Conservation (phyloP, 1,139 yeast genomes). For the Hanseniaspora gamundiae region DNA sequence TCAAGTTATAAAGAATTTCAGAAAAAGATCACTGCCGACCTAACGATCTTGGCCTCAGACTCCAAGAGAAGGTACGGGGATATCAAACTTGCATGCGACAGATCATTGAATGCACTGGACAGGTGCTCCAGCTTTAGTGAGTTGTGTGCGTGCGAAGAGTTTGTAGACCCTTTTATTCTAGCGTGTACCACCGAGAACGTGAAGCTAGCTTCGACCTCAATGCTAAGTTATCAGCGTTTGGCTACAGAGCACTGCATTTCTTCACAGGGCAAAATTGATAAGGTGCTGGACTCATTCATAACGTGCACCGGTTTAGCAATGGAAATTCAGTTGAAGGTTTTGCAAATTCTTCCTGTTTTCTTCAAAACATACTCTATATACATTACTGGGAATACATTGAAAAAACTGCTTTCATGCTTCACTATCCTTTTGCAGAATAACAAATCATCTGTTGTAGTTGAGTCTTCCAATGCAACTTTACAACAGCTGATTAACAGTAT, state of each 20-base stretch:
- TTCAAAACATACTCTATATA: conserved; percentile 48
- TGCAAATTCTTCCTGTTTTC: conserved; percentile 71
- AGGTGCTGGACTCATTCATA: conserved; percentile 50
- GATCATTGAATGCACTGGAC: conserved; percentile 40
- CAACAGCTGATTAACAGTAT: conserved; percentile 71
- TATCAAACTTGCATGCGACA: conserved; percentile 53
- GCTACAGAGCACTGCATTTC: conserved; percentile 43
- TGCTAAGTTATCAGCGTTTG: conserved; percentile 55
- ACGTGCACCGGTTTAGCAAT: conserved; percentile 68
- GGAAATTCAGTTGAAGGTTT: conserved; percentile 77
- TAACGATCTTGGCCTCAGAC: conserved; percentile 50
- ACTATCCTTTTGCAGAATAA: conserved; percentile 53
- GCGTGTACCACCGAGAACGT: conserved; percentile 69
- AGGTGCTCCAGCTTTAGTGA: conserved; percentile 24
- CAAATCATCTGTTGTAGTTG: conserved; percentile 67
- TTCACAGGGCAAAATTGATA: conserved; percentile 32
- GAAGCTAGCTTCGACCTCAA: conserved; percentile 57
- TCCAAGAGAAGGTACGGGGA: conserved; percentile 60
- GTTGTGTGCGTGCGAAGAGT: conserved; percentile 30
- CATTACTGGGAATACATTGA: conserved; percentile 44
- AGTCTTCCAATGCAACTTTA: conserved; percentile 86
- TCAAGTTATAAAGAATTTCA: conserved; percentile 19
- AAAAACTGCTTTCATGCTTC: conserved; percentile 56
- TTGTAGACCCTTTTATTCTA: conserved; percentile 56
- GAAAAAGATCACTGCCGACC: conserved; percentile 41